Evolutionary conservation across 139 green algal genomes (phyloP), one percentile per base, ranked within the genome.

Genomic region (Coccomyxa sp.): DNA sequence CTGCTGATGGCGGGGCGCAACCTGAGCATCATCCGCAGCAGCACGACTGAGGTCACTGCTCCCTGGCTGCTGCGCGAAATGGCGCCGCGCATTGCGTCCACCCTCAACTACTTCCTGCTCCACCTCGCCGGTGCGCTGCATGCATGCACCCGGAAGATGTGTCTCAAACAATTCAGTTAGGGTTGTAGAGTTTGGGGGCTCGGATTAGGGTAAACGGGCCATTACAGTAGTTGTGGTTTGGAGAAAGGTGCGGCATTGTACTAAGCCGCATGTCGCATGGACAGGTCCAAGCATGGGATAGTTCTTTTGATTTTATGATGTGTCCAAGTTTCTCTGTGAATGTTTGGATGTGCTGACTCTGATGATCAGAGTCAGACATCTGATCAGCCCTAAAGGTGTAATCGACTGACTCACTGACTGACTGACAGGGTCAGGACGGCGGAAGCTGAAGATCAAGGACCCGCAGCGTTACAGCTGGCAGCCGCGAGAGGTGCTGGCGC

Each of bases 81-180:
- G 92, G 94, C 98, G 27, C 58, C 93, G 18, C 91, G 97, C 17
- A 87, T 98, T 17, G 94, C 95, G 13, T 88, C 84, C 77, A 98
- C 95, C 89, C 92, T 98, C 82, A 96, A 99, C 88, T 99, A 98
- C 88, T 99, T 99, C 87, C 90, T 99, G 30, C 86, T 92, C 71
- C 94, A 97, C 89, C 93, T 99, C 16, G 94, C 94, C 58, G 95
- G 96, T 57, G 31, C 28, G 27, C 71, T 74, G 66, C 66, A 7
- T 51, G n/a, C n/a, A n/a, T n/a, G n/a, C n/a, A n/a, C n/a, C n/a
- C n/a, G n/a, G n/a, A n/a, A n/a, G n/a, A n/a, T n/a, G n/a, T n/a
- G n/a, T n/a, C n/a, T n/a, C n/a, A n/a, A n/a, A n/a, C n/a, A n/a
- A n/a, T n/a, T n/a, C n/a, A n/a, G n/a, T n/a, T n/a, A n/a, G n/a